phyloP scores from a whole-genome alignment of 2,329 filamentous ascomycete genomes.

The Claviceps arundinis region DNA sequence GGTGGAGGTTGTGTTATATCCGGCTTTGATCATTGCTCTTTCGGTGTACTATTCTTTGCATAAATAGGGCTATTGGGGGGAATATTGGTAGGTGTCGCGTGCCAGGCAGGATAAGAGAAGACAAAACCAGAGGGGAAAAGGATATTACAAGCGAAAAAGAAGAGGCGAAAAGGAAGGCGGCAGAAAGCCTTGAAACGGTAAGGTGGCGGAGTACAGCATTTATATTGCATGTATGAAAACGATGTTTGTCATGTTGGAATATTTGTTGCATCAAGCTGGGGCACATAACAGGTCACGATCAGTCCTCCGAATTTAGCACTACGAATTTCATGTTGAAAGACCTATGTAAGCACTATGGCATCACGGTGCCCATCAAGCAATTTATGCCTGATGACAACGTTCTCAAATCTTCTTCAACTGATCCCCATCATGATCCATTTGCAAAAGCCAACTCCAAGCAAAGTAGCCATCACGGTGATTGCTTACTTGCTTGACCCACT shows the following conservation, averaged over 20 bases:
- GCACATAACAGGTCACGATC: not conserved
- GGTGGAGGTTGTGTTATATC: slow-evolving; percentile 20
- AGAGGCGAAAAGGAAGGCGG: not conserved
- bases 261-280: not conserved
- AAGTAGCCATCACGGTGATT: not conserved
- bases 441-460: not conserved
- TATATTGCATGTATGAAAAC: not conserved
- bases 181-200: not conserved
- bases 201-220: too few species aligned
- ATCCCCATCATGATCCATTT: not conserved
- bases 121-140: not conserved
- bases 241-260: not conserved
- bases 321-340: not conserved
- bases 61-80: too few species aligned
- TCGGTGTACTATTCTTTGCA: slow-evolving; percentile 18
- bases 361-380: not conserved
- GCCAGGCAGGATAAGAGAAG: not conserved
- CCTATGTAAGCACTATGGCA: not conserved
- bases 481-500: slow-evolving; percentile 2
- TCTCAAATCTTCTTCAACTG: not conserved
- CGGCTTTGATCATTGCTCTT: slow-evolving; percentile 18
- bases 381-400: not conserved
- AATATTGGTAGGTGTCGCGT: too few species aligned
- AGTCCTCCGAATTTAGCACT: too few species aligned
- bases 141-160: not conserved